Base-by-base conservation (phyloP, 2,329 filamentous ascomycete species). In the Ascochyta clinopodiicola region DNA sequence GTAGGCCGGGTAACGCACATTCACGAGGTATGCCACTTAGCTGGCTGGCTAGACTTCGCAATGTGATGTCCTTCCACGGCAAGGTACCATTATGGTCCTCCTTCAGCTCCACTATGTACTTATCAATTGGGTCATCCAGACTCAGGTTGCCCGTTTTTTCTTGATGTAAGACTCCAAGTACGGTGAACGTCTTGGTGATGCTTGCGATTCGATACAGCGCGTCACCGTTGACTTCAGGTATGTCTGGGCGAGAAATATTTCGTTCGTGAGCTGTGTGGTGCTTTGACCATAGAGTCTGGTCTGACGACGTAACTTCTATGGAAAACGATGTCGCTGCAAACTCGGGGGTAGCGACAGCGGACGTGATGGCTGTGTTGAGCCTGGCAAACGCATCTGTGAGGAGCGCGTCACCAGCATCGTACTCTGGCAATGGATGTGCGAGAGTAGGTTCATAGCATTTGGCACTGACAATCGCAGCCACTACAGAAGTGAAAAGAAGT, bases 11-110 rank as follows among this genome's bases (percentile, higher is more conserved):
- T 9, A 50, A 44, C 63, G 34, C 69, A 68, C 75, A 76, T 38
- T 79, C 77, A 32, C 77, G 67, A 12, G 77, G 77, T 29, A 79
- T 71, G 25, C 78, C 77, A 48, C 72, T 72, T 22, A 79, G 59
- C 46, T 80, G 78, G 58, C 76, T 77, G 1, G 77, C 76, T n/a
- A 80, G 61, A 39, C 64, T 72, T 8, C 78, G 70, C 47, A 80
- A 60, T 1, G 77, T 79, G 45, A 79, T 78, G 44, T 78, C 73
- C 25, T 77, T 74, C 75, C 76, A 80, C 3, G 69, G 69, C 32
- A 75, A 63, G 1, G 59, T 71, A 2, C 71, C 71, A 2, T 66
- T 56, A 35, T 72, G 67, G 24, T 66, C 54, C 4, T 64, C 67
- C 19, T 57, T 61, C 36, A 77, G 48, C 49, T 74, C 72, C 6